Conservation (phyloP, 2,329 filamentous ascomycete genomes). For the Penicillium sp. region DNA sequence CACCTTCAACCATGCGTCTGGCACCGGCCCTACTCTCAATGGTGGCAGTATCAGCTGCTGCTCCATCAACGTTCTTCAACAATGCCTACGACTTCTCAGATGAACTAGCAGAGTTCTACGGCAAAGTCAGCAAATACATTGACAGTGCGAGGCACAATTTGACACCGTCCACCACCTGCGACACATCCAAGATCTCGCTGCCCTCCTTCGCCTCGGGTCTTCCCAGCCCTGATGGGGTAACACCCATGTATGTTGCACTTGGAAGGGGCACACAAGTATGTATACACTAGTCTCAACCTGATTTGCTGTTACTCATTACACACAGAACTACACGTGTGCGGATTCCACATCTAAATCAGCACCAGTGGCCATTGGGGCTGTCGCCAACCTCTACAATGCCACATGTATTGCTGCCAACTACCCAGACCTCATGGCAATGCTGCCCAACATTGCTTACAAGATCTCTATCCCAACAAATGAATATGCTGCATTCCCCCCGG, state of each 20-base stretch:
- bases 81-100: conserved; percentile 40
- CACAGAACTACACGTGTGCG: conserved; percentile 87
- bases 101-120: conserved; percentile 40
- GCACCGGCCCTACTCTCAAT: conserved; percentile 30
- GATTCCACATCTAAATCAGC: conserved; percentile 57
- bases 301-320: conserved; percentile 8
- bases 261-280: conserved; percentile 70
- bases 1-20: conserved; percentile 18
- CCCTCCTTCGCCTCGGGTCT: conserved; percentile 58
- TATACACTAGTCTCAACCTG: background rate
- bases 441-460: conserved; percentile 67
- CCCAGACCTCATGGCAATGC: conserved; percentile 62
- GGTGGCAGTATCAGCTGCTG: conserved; percentile 33
- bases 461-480: conserved; percentile 54
- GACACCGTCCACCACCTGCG: conserved; percentile 27
- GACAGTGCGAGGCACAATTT: conserved; percentile 22
- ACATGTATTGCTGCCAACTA: conserved; percentile 72
- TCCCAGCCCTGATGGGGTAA: conserved; percentile 59
- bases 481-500: conserved; percentile 46
- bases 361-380: conserved; percentile 68
- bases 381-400: conserved; percentile 84
- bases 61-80: conserved; percentile 33
- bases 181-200: conserved; percentile 34
- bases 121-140: conserved; percentile 42
- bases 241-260: conserved; percentile 73